Evolutionary conservation across 441 rosid genomes (phyloP), one percentile per base, ranked within the genome.

Genomic region (Capsella rubella): DNA sequence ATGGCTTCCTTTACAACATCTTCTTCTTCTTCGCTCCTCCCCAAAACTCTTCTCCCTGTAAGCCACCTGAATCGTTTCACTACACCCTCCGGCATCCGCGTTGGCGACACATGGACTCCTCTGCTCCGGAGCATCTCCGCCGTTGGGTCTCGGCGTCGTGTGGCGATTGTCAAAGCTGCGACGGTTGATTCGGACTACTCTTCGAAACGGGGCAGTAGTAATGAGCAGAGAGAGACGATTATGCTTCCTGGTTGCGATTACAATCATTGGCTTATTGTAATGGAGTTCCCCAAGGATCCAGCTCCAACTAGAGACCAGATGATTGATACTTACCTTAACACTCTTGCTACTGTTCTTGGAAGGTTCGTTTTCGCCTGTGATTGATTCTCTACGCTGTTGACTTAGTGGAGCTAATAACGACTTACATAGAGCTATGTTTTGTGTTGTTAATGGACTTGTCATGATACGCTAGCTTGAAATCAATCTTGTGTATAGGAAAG

Each of bases 281-380:
- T 95, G 98, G 97, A 95, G 67, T 92, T 95, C 74, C 97, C 97
- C 42, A 95, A 95, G 69, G 97, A 92, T 77, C 96, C 97, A 14
- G 96, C 97, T 7, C 95, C 99, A 2, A 86, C 90, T 4, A 86
- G 96, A n/a, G 97, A 95, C 47, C 97, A 92, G 81, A 92, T 95
- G 99, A 92, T 95, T 70, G 99, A 92, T 28, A 89, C 97, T 72
- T 92, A 92, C 69, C 97, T 95, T 45, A 78, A 88, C 65, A 95
- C 97, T 16, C 96, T 95, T 31, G 90, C 97, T 56, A 83, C 97
- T 57, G 94, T 95, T 9, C 81, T 95, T 28, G 97, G 99, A 76
- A 90, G 98, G 98, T 92, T 5, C 27, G 45, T 55, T 58, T 54
- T 52, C 14, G 11, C 55, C 52, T 8, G 25, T 27, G 13, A 4